phyloP scores from a whole-genome alignment of 2,329 filamentous ascomycete species.

The Botrytis byssoidea region DNA sequence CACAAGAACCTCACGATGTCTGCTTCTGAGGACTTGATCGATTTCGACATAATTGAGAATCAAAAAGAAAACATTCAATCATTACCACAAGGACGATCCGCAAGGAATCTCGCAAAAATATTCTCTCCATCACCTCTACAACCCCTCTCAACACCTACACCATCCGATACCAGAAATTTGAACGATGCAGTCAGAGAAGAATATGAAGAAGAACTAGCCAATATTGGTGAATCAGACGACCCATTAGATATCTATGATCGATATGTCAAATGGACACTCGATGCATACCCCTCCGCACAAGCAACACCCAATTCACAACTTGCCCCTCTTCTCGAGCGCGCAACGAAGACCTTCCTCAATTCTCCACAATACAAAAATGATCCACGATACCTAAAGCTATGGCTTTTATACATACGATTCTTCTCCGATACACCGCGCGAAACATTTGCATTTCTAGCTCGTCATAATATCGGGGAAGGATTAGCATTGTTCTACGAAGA shows the following conservation, averaged over 20 bases:
- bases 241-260: conserved; percentile 93
- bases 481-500: conserved; percentile 96
- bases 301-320: conserved; percentile 90
- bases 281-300: conserved; percentile 92
- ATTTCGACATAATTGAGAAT: conserved; percentile 90
- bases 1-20: conserved; percentile 41
- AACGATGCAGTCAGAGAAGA: conserved; percentile 78
- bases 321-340: conserved; percentile 83
- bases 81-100: conserved; percentile 82
- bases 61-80: conserved; percentile 99
- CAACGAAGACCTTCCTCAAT: conserved; percentile 85
- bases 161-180: conserved; percentile 70
- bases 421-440: conserved; percentile 94
- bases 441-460: conserved; percentile 85
- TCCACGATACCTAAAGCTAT: conserved; percentile 86
- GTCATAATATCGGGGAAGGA: conserved; percentile 81
- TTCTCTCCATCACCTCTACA: conserved; percentile 67
- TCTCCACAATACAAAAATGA: conserved; percentile 91
- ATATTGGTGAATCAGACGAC: conserved; percentile 84
- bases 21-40: conserved; percentile 54
- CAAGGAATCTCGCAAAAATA: conserved; percentile 79
- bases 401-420: conserved; percentile 89
- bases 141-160: conserved; percentile 60
- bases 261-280: conserved; percentile 95
- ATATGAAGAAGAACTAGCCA: conserved; percentile 79